Evolutionary conservation across 1,284 basidiomycete species (phyloP), one percentile per base, ranked within the genome.

Genomic region (Puccinia horiana): DNA sequence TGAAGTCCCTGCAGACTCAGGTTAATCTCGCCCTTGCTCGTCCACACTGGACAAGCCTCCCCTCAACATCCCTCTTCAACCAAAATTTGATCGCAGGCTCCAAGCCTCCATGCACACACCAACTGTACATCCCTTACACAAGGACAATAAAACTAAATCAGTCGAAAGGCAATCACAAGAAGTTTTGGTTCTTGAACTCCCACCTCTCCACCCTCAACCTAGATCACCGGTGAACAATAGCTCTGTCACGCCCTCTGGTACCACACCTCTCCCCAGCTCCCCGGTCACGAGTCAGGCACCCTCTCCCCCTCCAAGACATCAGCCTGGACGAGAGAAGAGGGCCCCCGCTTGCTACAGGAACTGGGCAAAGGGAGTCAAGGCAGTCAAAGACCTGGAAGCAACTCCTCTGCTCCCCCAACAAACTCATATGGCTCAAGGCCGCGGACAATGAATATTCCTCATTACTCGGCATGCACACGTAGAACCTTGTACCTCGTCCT

Each of bases 311-410:
- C 23, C 63, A 42, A 37, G 32, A 37, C 14, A n/a, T n/a, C n/a
- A n/a, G n/a, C n/a, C n/a, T n/a, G n/a, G n/a, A n/a, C n/a, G n/a
- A n/a, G n/a, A n/a, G n/a, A n/a, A n/a, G n/a, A n/a, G n/a, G n/a
- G n/a, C n/a, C n/a, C n/a, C n/a, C n/a, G n/a, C n/a, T n/a, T n/a
- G n/a, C n/a, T n/a, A n/a, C n/a, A n/a, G n/a, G n/a, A n/a, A n/a
- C n/a, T n/a, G n/a, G n/a, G n/a, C n/a, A n/a, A n/a, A n/a, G n/a
- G n/a, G n/a, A n/a, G n/a, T n/a, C n/a, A 20, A 4, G n/a, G 8
- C 26, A 63, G 16, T 37, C 74, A 26, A 76, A 61, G 54, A 76
- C 74, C 4, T 76, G 74, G 74, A 58, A 61, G 26, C 49, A 76
- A 26, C 37, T 76, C 6, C 49, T 35, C n/a, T 3, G 35, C 23